A percentile compares a stretch with the other conserved stretches of the same genome.
These are phyloP conservation scores for Colletotrichum filicis DNA, from an alignment of 2,329 filamentous ascomycete species.

Conservation along the genomic window DNA sequence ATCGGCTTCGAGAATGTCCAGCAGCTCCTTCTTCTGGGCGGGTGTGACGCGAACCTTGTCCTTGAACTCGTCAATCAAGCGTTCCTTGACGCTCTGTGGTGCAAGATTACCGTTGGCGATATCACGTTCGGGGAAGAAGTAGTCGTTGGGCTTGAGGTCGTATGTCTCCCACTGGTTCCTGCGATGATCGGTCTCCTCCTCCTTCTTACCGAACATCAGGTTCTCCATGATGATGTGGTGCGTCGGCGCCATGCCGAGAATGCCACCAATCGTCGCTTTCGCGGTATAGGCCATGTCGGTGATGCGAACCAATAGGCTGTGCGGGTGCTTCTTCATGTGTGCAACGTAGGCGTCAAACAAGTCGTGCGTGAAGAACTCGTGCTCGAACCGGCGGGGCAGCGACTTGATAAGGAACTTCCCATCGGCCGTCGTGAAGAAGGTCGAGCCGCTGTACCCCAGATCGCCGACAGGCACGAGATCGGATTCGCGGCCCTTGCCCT, in stretches of 20 bases:
- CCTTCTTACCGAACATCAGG: constrained; percentile 69
- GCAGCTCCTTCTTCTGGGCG: constrained; percentile 66
- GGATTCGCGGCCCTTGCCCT: constrained; percentile 47
- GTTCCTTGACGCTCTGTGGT: constrained; percentile 72
- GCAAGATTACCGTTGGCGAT: constrained; percentile 72
- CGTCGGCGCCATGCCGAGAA: constrained; percentile 70
- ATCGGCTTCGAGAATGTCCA: constrained; percentile 67
- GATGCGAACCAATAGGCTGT: constrained; percentile 76
- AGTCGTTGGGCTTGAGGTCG: constrained; percentile 79
- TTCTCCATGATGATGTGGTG: constrained; percentile 87
- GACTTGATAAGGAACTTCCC: constrained; percentile 78
- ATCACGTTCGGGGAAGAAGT: constrained; percentile 82
- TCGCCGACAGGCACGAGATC: constrained; percentile 70
- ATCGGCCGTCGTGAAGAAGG: constrained; percentile 76
- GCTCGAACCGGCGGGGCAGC: constrained; percentile 75
- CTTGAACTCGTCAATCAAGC: constrained; percentile 74
- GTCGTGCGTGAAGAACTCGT: constrained; percentile 75
- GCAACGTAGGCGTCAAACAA: constrained; percentile 72
- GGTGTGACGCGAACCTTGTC: constrained; percentile 70
- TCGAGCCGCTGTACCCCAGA: constrained; percentile 80
- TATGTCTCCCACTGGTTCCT: constrained; percentile 72
- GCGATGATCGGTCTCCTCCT: constrained; percentile 48
- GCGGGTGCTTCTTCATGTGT: constrained; percentile 70
- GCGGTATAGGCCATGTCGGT: constrained; percentile 74
- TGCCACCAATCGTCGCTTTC: constrained; percentile 66